Percentiles rank a stretch among this genome's conserved stretches.
Conservation (phyloP, 2,329 filamentous ascomycete species). For the Colletotrichum navitas region DNA sequence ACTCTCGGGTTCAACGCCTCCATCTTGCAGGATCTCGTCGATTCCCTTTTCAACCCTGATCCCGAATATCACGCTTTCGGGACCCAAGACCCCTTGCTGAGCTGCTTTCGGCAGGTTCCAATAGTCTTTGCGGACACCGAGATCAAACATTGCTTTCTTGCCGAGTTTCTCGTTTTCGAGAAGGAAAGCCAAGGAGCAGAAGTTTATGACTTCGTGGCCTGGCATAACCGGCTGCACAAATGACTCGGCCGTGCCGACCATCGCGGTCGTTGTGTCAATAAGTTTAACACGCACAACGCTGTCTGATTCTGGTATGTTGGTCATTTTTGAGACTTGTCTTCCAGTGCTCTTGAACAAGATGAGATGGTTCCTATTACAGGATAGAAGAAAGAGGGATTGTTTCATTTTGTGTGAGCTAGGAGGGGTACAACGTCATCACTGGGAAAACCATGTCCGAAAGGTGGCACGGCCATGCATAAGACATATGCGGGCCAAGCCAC, state of each 20-base stretch:
- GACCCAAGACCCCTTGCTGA: constrained; percentile 23
- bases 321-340: constrained; percentile 4
- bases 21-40: constrained; percentile 40
- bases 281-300: constrained; percentile 41
- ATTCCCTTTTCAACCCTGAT: constrained; percentile 37
- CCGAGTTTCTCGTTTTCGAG: constrained; percentile 40
- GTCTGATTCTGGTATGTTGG: constrained; percentile 33
- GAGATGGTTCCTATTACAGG: not conserved
- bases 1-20: constrained; percentile 28
- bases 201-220: constrained; percentile 43
- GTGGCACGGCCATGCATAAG: not conserved
- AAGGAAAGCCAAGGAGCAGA: constrained; percentile 42
- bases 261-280: constrained; percentile 39
- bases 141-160: constrained; percentile 40
- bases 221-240: constrained; percentile 40
- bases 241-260: constrained; percentile 36
- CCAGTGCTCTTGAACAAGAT: no score
- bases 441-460: constrained; percentile 25
- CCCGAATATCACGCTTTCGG: constrained; percentile 29
- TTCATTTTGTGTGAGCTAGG: not conserved
- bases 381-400: not conserved
- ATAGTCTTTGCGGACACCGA: constrained; percentile 42
- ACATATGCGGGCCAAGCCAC: not conserved
- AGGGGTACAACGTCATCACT: constrained; percentile 27
- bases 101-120: constrained; percentile 35